These are phyloP conservation scores for Phytophthora fragariaefolia DNA, from an alignment of 352 stramenopile species.

Conservation along the genomic window DNA sequence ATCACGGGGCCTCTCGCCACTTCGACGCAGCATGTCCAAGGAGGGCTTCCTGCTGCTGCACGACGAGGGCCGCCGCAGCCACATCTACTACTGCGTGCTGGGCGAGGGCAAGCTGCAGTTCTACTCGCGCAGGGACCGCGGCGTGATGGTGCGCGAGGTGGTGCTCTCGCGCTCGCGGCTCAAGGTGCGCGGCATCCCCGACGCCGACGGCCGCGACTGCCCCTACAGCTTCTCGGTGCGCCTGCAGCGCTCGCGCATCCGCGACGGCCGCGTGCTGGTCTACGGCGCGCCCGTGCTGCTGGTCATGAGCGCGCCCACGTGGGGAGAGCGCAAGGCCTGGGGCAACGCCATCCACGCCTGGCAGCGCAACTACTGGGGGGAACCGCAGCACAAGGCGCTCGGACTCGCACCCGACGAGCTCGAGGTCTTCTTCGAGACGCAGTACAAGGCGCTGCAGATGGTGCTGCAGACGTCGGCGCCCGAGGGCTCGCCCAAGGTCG, in stretches of 20 bases:
- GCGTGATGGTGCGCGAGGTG: slow-evolving; percentile 72
- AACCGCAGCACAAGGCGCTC: slow-evolving; percentile 65
- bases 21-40: slow-evolving; percentile 91
- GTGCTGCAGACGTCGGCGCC: slow-evolving; percentile 41
- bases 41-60: slow-evolving; percentile 84
- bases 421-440: slow-evolving; percentile 79
- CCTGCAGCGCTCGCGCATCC: slow-evolving; percentile 75
- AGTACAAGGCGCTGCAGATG: slow-evolving; percentile 61
- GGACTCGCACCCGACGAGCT: slow-evolving; percentile 63
- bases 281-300: slow-evolving; percentile 62
- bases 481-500: slow-evolving; percentile 10
- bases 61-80: slow-evolving; percentile 63
- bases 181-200: slow-evolving; percentile 78
- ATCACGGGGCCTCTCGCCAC: no score
- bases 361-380: slow-evolving; percentile 89
- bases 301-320: slow-evolving; percentile 74
- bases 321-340: slow-evolving; percentile 82
- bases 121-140: slow-evolving; percentile 65
- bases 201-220: slow-evolving; percentile 73
- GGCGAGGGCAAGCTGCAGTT: slow-evolving; percentile 80
- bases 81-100: slow-evolving; percentile 85
- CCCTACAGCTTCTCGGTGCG: slow-evolving; percentile 80
- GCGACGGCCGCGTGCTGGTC: slow-evolving; percentile 71
- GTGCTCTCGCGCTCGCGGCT: slow-evolving; percentile 75
- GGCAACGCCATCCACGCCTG: slow-evolving; percentile 88